phyloP scores from a whole-genome alignment of 148 eudicot genomes.

The Rhododendron vialii region DNA sequence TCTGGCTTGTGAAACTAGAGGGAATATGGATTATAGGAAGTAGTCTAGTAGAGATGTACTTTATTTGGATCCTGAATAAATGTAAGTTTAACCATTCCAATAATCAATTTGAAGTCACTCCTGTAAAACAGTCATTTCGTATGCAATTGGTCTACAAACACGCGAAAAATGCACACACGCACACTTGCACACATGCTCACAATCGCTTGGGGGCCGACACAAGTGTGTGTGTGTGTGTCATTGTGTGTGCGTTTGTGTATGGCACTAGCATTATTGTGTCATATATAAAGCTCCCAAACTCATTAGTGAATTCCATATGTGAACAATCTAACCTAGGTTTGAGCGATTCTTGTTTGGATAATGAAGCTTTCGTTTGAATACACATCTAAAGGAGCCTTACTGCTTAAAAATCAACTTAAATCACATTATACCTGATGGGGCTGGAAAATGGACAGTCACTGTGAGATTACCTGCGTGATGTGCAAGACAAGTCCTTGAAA shows the following conservation, averaged over 20 bases:
- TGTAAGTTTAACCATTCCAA: neutral
- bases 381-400: neutral
- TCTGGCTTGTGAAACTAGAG: neutral
- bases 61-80: neutral
- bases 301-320: neutral
- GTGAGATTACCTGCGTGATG: neutral
- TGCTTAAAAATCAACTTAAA: neutral
- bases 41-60: neutral
- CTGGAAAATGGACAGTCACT: neutral
- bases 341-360: neutral
- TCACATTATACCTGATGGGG: neutral
- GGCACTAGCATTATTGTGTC: neutral
- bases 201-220: too few species aligned
- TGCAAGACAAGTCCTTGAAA: neutral
- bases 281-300: neutral
- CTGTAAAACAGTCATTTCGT: neutral
- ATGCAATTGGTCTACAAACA: too few species aligned
- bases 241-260: too few species aligned
- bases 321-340: neutral
- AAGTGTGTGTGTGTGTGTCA: too few species aligned
- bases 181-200: too few species aligned
- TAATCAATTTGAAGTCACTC: neutral
- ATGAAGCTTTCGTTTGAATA: neutral
- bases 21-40: neutral
- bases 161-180: too few species aligned